These are phyloP conservation scores for Tulasnella sp. DNA, from an alignment of 768 basidiomycete genomes.

Conservation along the genomic window DNA sequence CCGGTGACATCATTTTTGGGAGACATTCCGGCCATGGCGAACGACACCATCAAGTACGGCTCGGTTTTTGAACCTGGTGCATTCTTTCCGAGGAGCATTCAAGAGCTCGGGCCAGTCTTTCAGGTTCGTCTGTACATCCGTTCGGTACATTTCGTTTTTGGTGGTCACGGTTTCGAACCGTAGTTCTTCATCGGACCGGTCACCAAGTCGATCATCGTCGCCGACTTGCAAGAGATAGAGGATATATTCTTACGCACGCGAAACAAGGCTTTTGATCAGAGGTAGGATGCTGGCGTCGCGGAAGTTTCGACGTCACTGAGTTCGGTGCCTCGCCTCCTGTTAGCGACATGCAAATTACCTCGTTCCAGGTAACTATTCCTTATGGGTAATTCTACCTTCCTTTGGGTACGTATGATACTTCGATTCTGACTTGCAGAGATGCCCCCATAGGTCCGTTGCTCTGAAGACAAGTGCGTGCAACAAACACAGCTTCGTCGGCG, in stretches of 20 bases:
- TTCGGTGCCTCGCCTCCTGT: neutral
- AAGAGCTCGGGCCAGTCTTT: slow-evolving; percentile 9
- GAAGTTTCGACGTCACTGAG: too few species aligned
- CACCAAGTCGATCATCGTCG: slow-evolving; percentile 8
- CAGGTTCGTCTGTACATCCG: neutral
- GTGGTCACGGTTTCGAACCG: neutral
- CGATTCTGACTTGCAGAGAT: neutral
- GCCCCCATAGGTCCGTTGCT: neutral
- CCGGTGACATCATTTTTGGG: slow-evolving; percentile 23
- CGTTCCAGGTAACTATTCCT: slow-evolving; percentile 15
- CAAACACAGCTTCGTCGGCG: neutral
- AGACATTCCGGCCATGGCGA: slow-evolving; percentile 25
- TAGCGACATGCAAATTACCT: neutral
- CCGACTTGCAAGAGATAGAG: slow-evolving; percentile 24
- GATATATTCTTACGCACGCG: slow-evolving; percentile 1
- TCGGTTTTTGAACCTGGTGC: slow-evolving; percentile 19
- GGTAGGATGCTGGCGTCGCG: neutral
- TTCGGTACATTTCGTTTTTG: neutral
- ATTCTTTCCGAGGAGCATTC: slow-evolving; percentile 5
- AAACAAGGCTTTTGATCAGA: neutral
- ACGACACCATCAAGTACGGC: slow-evolving; percentile 4
- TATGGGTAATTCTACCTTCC: slow-evolving; percentile 13
- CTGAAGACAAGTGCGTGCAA: neutral
- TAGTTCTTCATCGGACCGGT: slow-evolving; percentile 25
- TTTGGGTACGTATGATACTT: neutral